Evolutionary conservation across 768 basidiomycete species (phyloP).

Genomic region (Phylloporus sp.): DNA sequence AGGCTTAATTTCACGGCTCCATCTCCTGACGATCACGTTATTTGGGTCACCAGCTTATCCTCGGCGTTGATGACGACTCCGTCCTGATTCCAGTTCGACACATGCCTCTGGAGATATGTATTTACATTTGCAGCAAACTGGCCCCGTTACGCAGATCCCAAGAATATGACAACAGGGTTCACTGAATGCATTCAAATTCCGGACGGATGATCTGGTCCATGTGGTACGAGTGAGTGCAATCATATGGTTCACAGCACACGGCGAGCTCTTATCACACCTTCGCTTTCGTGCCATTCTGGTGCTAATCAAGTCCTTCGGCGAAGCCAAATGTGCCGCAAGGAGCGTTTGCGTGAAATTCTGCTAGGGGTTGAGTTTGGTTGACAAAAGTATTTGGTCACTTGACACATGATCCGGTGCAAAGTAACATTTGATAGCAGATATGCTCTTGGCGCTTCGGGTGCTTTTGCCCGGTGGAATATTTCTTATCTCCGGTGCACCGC

Average conservation of each 20-base stretch:
- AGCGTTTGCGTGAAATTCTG: background rate
- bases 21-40: too few species aligned
- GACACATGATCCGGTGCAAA: background rate
- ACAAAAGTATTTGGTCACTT: background rate
- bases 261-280: background rate
- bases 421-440: background rate
- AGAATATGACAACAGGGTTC: too few species aligned
- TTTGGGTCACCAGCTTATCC: too few species aligned
- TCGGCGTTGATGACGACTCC: too few species aligned
- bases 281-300: background rate
- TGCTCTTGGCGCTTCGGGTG: background rate
- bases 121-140: too few species aligned
- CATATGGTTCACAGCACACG: background rate
- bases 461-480: background rate
- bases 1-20: too few species aligned
- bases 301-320: background rate
- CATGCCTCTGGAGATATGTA: too few species aligned
- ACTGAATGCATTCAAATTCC: too few species aligned
- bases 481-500: background rate
- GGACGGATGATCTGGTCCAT: too few species aligned
- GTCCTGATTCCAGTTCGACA: too few species aligned
- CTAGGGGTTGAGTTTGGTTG: background rate
- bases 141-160: too few species aligned
- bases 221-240: background rate
- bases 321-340: background rate